Evolutionary conservation across 2,329 filamentous ascomycete species (phyloP), one percentile per base, ranked within the genome.

Genomic region (Canariomyces notabilis): DNA sequence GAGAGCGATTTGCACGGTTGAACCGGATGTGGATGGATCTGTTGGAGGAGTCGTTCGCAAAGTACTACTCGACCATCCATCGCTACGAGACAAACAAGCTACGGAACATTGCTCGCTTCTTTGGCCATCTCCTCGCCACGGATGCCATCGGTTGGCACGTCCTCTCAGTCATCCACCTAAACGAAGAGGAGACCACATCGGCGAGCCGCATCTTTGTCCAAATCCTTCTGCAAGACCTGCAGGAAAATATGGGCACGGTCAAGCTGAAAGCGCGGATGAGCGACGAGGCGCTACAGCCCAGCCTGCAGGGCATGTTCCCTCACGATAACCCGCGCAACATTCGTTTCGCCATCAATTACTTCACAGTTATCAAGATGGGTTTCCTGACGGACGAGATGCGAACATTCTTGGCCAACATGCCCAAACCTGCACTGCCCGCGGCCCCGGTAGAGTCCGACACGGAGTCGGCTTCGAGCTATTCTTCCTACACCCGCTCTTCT

Each of bases 191-290:
- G 61, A 98, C 93, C 0, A 98, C 91, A 1, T 91, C 89, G 2
- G 93, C 89, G 52, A 95, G 88, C 57, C 88, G 93, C 73, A 97
- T 98, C 65, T 98, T 97, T 63, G 87, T 98, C 74, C 97, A 96
- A 72, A 97, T 97, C 47, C 71, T 98, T 11, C 94, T 98, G 63
- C 89, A 97, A 65, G 89, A 96, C 60, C 79, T 97, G 19, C 79
- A 83, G 4, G 89, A 96, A 67, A 86, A 88, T 50, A 77, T 95
- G 49, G 91, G 93, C 48, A 82, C 96, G 75, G 75, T 82, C 37
- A 87, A 85, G 60, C 70, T 98, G 42, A 82, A 85, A 57, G 78
- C 82, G 37, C 80, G 87, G 15, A 76, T 96, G 67, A 80, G 76
- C 55, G 89, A 95, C 57, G 86, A 93, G 35, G 77, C 81, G 40